phyloP scores from a whole-genome alignment of 2,329 filamentous ascomycete species.

The Fusarium falciforme region DNA sequence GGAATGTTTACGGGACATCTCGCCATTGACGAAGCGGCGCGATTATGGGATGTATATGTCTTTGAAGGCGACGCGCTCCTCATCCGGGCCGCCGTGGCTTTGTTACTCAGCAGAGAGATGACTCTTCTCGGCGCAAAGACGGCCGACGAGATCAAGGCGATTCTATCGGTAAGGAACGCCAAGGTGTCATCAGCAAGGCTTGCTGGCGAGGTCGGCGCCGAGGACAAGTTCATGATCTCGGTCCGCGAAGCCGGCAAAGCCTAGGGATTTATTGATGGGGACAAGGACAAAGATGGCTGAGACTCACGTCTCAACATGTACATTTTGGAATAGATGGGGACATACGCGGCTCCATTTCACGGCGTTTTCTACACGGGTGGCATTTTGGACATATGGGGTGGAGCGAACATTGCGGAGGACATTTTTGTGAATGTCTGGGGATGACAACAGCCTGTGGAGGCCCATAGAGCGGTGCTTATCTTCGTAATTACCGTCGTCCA shows the following conservation, averaged over 20 bases:
- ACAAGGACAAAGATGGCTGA: constrained; percentile 12
- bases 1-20: constrained; percentile 72
- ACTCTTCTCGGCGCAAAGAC: constrained; percentile 60
- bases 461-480: constrained; percentile 35
- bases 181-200: constrained; percentile 48
- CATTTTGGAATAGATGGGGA: constrained; percentile 44
- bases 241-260: constrained; percentile 51
- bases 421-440: constrained; percentile 30
- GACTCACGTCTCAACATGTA: constrained; percentile 34
- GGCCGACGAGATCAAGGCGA: constrained; percentile 55
- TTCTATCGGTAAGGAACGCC: constrained; percentile 49
- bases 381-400: constrained; percentile 29
- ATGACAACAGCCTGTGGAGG: constrained; percentile 1
- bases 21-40: constrained; percentile 75
- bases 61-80: constrained; percentile 83
- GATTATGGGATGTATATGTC: constrained; percentile 85
- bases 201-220: constrained; percentile 58
- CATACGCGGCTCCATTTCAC: constrained; percentile 36
- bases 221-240: constrained; percentile 56
- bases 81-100: constrained; percentile 76
- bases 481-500: constrained; percentile 31
- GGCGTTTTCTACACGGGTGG: constrained; percentile 41
- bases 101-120: constrained; percentile 68
- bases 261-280: constrained; percentile 30
- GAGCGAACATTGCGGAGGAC: constrained; percentile 20